These are phyloP conservation scores for Flaveria robusta DNA, from an alignment of 129 eudicot genomes.

Conservation along the genomic window DNA sequence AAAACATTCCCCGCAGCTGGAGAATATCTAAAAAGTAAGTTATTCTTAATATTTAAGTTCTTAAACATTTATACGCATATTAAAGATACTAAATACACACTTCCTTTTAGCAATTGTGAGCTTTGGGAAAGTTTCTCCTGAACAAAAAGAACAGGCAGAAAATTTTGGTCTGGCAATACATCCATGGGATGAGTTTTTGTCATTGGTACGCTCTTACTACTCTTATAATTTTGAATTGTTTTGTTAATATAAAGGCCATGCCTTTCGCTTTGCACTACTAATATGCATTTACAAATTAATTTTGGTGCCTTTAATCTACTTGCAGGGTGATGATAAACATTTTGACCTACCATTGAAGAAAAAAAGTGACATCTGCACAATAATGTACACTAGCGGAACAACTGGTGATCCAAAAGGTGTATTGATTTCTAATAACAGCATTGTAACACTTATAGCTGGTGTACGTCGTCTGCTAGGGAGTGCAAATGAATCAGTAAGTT, in stretches of 20 bases:
- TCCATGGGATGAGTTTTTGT: slow-evolving; percentile 83
- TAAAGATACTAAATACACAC: slow-evolving; percentile 14
- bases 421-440: slow-evolving; percentile 73
- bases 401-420: slow-evolving; percentile 99
- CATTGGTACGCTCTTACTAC: slow-evolving; percentile 51
- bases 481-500: slow-evolving; percentile 68
- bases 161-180: slow-evolving; percentile 62
- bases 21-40: slow-evolving; percentile 81
- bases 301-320: slow-evolving; percentile 20
- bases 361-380: slow-evolving; percentile 90
- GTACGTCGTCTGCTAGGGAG: slow-evolving; percentile 62
- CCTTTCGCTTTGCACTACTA: background rate
- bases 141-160: slow-evolving; percentile 63
- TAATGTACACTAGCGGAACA: slow-evolving; percentile 99
- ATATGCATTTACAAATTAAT: background rate
- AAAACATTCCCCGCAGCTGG: slow-evolving; percentile 70
- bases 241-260: too few species aligned
- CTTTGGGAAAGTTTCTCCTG: slow-evolving; percentile 73
- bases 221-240: background rate
- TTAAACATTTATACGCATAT: background rate
- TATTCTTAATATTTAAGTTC: slow-evolving; percentile 18
- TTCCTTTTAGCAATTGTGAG: slow-evolving; percentile 71
- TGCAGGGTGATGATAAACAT: slow-evolving; percentile 67
- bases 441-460: slow-evolving; percentile 80
- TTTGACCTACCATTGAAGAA: slow-evolving; percentile 69